Conservation (phyloP, 1,139 yeast species). For the Taiozyma sp. region DNA sequence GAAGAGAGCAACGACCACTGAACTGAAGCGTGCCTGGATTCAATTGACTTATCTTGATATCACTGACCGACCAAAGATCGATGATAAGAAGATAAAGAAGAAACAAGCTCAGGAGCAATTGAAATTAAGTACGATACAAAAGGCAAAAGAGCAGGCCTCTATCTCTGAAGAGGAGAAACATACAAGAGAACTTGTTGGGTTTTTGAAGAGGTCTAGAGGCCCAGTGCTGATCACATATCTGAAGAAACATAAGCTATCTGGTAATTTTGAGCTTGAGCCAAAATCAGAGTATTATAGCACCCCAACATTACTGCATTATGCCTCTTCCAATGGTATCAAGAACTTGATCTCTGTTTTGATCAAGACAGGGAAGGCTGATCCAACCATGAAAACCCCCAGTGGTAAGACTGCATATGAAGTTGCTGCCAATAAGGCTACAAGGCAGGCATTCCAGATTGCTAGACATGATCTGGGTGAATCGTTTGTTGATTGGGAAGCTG, state of each 20-base stretch:
- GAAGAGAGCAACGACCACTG: slow-evolving; percentile 78
- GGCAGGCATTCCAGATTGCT: slow-evolving; percentile 62
- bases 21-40: slow-evolving; percentile 81
- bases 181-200: slow-evolving; percentile 51
- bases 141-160: slow-evolving; percentile 18
- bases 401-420: slow-evolving; percentile 68
- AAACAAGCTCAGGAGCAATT: slow-evolving; percentile 25
- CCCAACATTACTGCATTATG: slow-evolving; percentile 80
- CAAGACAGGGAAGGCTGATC: slow-evolving; percentile 66
- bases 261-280: slow-evolving; percentile 55
- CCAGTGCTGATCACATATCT: slow-evolving; percentile 67
- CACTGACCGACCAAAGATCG: slow-evolving; percentile 48
- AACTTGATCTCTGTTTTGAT: slow-evolving; percentile 68
- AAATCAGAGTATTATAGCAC: slow-evolving; percentile 42
- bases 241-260: slow-evolving; percentile 49
- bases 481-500: slow-evolving; percentile 61
- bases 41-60: slow-evolving; percentile 60
- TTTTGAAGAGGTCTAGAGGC: slow-evolving; percentile 72
- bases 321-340: slow-evolving; percentile 61
- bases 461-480: slow-evolving; percentile 66
- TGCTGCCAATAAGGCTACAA: slow-evolving; percentile 39
- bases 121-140: slow-evolving; percentile 15
- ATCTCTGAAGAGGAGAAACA: slow-evolving; percentile 39
- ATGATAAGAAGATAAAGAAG: slow-evolving; percentile 18
- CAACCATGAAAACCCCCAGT: slow-evolving; percentile 45